These are phyloP conservation scores for Hypoxylon sp. DNA, from an alignment of 2,329 filamentous ascomycete genomes.

Conservation along the genomic window DNA sequence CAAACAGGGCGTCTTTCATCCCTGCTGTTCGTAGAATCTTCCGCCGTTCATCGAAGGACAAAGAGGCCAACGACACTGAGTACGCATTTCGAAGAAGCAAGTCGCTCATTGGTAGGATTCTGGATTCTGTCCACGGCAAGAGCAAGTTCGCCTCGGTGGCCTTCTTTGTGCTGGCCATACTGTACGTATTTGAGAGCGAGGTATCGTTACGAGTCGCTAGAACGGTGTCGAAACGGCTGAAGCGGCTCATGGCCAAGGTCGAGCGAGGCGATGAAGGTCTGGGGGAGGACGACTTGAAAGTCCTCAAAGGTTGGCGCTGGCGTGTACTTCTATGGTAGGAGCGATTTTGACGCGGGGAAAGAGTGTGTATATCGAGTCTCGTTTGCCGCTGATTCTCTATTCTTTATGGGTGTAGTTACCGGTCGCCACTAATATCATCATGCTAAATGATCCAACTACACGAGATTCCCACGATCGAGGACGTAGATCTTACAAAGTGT, in stretches of 20 bases:
- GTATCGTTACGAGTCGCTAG: constrained; percentile 69
- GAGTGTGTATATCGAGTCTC: background rate
- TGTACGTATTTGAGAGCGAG: constrained; percentile 73
- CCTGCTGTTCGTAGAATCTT: constrained; percentile 68
- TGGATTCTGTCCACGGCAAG: constrained; percentile 61
- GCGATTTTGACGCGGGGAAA: background rate
- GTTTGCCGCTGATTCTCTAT: background rate
- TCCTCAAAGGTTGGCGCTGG: constrained; percentile 71
- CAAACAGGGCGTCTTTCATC: constrained; percentile 64
- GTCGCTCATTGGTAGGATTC: constrained; percentile 66
- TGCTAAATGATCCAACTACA: background rate
- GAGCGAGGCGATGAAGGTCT: constrained; percentile 64
- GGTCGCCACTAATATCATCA: background rate
- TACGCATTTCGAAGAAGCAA: constrained; percentile 69
- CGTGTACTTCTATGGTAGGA: constrained; percentile 65
- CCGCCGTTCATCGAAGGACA: constrained; percentile 60
- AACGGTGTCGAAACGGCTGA: constrained; percentile 66
- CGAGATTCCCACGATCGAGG: background rate
- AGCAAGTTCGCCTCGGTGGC: constrained; percentile 65
- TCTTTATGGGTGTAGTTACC: background rate
- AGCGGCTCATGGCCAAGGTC: constrained; percentile 63
- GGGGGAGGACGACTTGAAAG: constrained; percentile 64
- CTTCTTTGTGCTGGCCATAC: constrained; percentile 69
- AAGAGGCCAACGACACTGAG: constrained; percentile 67
- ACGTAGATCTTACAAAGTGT: background rate